Conservation (phyloP, 2,329 filamentous ascomycete species). For the Colletotrichum incanum region DNA sequence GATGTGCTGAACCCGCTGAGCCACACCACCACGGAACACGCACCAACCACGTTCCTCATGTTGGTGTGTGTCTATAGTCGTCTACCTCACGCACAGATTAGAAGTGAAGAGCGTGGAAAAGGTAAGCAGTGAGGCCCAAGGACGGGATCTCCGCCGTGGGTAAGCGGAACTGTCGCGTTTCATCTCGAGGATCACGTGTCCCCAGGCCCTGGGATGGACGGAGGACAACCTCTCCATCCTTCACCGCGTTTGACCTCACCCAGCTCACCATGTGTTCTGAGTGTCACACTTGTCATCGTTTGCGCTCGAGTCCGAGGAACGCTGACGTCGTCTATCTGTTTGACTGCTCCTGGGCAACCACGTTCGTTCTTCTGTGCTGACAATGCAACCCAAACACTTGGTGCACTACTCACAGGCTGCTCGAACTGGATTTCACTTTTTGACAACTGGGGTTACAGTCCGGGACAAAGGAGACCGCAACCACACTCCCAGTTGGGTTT, state of each 20-base stretch:
- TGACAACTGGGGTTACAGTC: background rate
- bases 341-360: background rate
- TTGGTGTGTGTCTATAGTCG: slow-evolving; percentile 7
- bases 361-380: background rate
- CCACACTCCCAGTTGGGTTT: background rate
- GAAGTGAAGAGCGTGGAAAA: background rate
- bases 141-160: slow-evolving; percentile 26
- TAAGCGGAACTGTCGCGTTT: slow-evolving; percentile 37
- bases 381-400: background rate
- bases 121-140: background rate
- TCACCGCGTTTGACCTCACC: slow-evolving; percentile 6
- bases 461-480: background rate
- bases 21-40: slow-evolving; percentile 39
- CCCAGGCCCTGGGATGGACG: slow-evolving; percentile 1
- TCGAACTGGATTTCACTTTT: background rate
- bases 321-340: background rate
- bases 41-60: slow-evolving; percentile 35
- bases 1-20: slow-evolving; percentile 28
- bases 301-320: background rate
- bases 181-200: slow-evolving; percentile 38
- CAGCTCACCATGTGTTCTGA: slow-evolving; percentile 3
- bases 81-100: background rate
- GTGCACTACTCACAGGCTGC: background rate
- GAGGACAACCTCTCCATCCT: background rate
- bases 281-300: background rate